These are phyloP conservation scores for Porpolomopsis calyptriformis DNA, from an alignment of 768 basidiomycete genomes.

Conservation along the genomic window DNA sequence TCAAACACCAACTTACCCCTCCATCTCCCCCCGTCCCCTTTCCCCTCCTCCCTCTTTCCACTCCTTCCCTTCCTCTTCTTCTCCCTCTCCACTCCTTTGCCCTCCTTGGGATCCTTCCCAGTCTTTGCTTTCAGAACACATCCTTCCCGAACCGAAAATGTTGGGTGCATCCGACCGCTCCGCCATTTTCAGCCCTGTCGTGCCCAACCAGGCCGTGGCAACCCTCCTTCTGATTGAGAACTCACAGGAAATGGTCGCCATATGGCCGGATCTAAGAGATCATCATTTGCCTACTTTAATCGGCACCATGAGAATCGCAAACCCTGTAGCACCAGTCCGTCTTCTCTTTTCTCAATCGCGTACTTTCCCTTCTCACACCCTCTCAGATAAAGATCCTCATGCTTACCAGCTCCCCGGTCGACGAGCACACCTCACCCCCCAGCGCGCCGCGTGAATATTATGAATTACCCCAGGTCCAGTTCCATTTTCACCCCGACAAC, in stretches of 20 bases:
- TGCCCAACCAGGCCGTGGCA: slow-evolving; percentile 25
- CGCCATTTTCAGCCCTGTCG: slow-evolving; percentile 13
- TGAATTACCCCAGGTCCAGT: slow-evolving; percentile 30
- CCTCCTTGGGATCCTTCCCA: slow-evolving; percentile 6
- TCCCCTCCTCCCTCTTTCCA: slow-evolving; percentile 5
- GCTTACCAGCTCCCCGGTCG: slow-evolving; percentile 34
- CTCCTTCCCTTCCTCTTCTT: slow-evolving; percentile 13
- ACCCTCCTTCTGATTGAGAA: slow-evolving; percentile 49
- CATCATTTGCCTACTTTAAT: slow-evolving; percentile 35
- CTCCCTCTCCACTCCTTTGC: slow-evolving; percentile 6
- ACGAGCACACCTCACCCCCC: slow-evolving; percentile 19
- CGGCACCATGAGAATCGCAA: slow-evolving; percentile 28
- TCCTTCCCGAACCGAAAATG: slow-evolving; percentile 9
- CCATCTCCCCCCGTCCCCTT: slow-evolving; percentile 9
- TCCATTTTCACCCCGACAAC: slow-evolving; percentile 34
- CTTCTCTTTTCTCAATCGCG: neutral
- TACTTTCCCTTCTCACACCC: slow-evolving; percentile 5
- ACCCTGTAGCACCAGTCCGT: slow-evolving; percentile 33
- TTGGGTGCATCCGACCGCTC: slow-evolving; percentile 6
- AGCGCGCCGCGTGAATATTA: slow-evolving; percentile 28
- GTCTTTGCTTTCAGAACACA: slow-evolving; percentile 6
- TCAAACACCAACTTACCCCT: slow-evolving; percentile 5
- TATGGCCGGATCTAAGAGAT: slow-evolving; percentile 42
- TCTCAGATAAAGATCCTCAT: slow-evolving; percentile 30
- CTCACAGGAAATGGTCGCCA: slow-evolving; percentile 31